Percentiles rank a stretch among this genome's conserved stretches.
These are phyloP conservation scores for Melocanna baccifera DNA, from an alignment of 176 grass and related monocot species.

Conservation along the genomic window DNA sequence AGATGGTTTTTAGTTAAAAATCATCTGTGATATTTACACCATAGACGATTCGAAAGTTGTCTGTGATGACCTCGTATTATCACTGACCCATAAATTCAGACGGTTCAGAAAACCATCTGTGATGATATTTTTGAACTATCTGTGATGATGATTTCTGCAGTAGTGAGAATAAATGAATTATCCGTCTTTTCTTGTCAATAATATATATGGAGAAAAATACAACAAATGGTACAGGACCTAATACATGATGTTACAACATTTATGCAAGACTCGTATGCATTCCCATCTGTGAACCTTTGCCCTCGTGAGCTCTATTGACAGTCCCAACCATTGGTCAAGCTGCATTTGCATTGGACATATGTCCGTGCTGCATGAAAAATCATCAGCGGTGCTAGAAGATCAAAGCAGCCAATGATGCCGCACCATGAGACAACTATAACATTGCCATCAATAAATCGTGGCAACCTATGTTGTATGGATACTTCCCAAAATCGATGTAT, in stretches of 20 bases:
- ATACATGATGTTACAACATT: not conserved
- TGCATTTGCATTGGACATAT: not conserved
- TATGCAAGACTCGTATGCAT: not conserved
- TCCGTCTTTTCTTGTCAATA: no score
- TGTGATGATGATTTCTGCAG: no score
- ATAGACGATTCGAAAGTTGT: no score
- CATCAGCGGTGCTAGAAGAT: not conserved
- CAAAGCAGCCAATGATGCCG: not conserved
- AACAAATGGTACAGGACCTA: conserved; percentile 2
- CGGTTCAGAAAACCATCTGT: no score
- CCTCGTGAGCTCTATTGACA: not conserved
- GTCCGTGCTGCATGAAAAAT: not conserved
- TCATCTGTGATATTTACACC: no score
- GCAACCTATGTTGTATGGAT: no score
- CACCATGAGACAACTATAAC: not conserved
- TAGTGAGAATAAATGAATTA: no score
- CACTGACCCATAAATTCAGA: no score
- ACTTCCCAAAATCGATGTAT: no score
- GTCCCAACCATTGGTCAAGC: not conserved
- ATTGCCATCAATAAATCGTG: not conserved
- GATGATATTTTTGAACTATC: no score
- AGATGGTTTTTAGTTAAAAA: no score
- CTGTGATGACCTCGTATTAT: no score
- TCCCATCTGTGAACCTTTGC: not conserved
- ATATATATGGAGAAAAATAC: not conserved